Evolutionary conservation across 2,329 filamentous ascomycete species (phyloP), one percentile per base, ranked within the genome.

Genomic region (Fusarium sulawesiense): DNA sequence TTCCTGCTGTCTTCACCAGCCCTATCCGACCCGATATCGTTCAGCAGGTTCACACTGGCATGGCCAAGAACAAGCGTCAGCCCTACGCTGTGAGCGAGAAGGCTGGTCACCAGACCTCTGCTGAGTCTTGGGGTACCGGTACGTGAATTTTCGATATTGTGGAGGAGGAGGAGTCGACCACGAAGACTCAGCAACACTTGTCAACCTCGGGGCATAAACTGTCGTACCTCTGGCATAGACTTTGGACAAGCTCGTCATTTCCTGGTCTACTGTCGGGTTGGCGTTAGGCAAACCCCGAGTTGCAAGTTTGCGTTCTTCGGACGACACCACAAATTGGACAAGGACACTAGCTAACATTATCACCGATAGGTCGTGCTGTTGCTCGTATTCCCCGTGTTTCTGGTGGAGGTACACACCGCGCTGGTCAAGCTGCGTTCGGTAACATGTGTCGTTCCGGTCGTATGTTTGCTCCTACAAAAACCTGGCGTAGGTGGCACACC

Each of bases 31-130:
- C 94, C 81, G 96, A 99, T 87, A 97, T 99, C 83, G 96, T 99
- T 83, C 95, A 98, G 90, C 92, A 94, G 85, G 92, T 98, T 80
- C 96, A 99, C 92, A 97, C 93, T 81, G 96, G 96, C 81, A 97
- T 99, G 89, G 95, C 95, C 84, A 99, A 99, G 93, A 99, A 99
- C 92, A 98, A 97, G 92, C 92, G 96, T 84, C 96, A 99, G 81
- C 94, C 96, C 78, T 99, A 99, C 86, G 91, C 96, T 81, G 96
- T 99, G 89, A 97, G 94, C 92, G 95, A 98, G 92, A 99, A 99
- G 93, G 96, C 96, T 83, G 96, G 96, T 88, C 96, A 99, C 88
- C 96, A 99, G 89, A 99, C 96, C 83, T 97, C 93, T 86, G 96
- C 96, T 83, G 96, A 99, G 90, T 99, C 97, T 77, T 99, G 96